Conservation (phyloP, 495 filamentous ascomycete genomes). For the Talaromyces wortmannii region DNA sequence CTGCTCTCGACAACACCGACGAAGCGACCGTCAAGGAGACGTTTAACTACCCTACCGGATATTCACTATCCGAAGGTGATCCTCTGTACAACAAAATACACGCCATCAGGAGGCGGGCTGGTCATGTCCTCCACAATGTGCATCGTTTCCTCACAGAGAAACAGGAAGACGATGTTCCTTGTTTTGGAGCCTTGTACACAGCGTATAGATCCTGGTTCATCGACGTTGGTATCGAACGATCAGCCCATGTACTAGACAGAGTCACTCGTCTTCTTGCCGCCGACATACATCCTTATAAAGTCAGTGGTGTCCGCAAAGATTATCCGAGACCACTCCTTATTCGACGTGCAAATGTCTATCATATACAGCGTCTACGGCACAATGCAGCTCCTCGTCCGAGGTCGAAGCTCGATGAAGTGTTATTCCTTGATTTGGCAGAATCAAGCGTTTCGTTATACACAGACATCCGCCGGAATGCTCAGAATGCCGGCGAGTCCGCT, state of each 20-base stretch:
- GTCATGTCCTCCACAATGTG: slow-evolving; percentile 72
- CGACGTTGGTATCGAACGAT: slow-evolving; percentile 92
- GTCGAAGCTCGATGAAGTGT: slow-evolving; percentile 72
- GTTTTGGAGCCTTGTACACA: slow-evolving; percentile 87
- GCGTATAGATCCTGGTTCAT: slow-evolving; percentile 96
- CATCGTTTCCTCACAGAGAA: slow-evolving; percentile 77
- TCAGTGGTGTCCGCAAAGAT: slow-evolving; percentile 83
- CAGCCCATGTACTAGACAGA: slow-evolving; percentile 86
- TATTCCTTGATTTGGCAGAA: slow-evolving; percentile 83
- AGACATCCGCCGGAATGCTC: slow-evolving; percentile 88
- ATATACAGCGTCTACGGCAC: slow-evolving; percentile 85
- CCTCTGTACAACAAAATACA: slow-evolving; percentile 69
- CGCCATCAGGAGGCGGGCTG: slow-evolving; percentile 67
- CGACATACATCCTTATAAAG: slow-evolving; percentile 87
- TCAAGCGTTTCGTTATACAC: slow-evolving; percentile 93
- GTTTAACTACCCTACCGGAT: slow-evolving; percentile 81
- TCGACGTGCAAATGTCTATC: slow-evolving; percentile 87
- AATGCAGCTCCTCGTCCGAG: slow-evolving; percentile 82
- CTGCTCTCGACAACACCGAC: slow-evolving; percentile 59
- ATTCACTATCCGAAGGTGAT: slow-evolving; percentile 60
- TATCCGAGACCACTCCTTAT: slow-evolving; percentile 88
- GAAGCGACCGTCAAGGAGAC: slow-evolving; percentile 77
- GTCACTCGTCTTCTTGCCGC: slow-evolving; percentile 73
- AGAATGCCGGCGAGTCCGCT: slow-evolving; percentile 85
- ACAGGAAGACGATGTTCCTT: slow-evolving; percentile 92